phyloP scores from a whole-genome alignment of 495 filamentous ascomycete species.

The Aspergillus heteromorphus region DNA sequence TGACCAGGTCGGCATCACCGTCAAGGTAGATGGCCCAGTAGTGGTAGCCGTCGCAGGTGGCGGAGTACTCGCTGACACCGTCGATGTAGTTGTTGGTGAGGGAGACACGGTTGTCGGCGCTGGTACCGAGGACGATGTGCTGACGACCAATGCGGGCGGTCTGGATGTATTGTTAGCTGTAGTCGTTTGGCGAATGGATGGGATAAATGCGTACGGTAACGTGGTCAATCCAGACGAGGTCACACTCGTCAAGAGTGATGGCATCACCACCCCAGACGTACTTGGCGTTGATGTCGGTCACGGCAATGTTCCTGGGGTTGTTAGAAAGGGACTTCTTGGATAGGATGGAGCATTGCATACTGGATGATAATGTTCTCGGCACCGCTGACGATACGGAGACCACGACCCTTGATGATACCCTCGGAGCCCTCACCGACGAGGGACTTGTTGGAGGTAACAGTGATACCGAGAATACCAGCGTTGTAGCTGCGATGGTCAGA shows the following conservation, averaged over 20 bases:
- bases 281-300: constrained; percentile 44
- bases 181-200: background rate
- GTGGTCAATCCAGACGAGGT: constrained; percentile 46
- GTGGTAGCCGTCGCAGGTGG: constrained; percentile 41
- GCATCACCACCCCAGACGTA: constrained; percentile 49
- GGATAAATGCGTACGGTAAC: constrained; percentile 29
- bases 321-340: background rate
- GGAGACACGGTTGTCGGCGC: constrained; percentile 37
- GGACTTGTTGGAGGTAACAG: constrained; percentile 42
- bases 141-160: constrained; percentile 43
- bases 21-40: constrained; percentile 45
- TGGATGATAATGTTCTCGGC: constrained; percentile 45
- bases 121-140: constrained; percentile 39
- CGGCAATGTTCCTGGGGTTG: constrained; percentile 34
- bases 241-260: constrained; percentile 37
- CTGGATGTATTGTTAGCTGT: constrained; percentile 11
- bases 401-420: constrained; percentile 41
- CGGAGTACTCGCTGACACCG: constrained; percentile 33
- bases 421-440: constrained; percentile 32
- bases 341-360: constrained; percentile 19
- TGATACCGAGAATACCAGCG: constrained; percentile 40
- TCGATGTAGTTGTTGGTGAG: constrained; percentile 45
- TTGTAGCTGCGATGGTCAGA: constrained; percentile 23
- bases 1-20: constrained; percentile 37
- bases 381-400: constrained; percentile 40